Base-by-base conservation (phyloP, 331 rosid genomes). In the Rosa hybrid region DNA sequence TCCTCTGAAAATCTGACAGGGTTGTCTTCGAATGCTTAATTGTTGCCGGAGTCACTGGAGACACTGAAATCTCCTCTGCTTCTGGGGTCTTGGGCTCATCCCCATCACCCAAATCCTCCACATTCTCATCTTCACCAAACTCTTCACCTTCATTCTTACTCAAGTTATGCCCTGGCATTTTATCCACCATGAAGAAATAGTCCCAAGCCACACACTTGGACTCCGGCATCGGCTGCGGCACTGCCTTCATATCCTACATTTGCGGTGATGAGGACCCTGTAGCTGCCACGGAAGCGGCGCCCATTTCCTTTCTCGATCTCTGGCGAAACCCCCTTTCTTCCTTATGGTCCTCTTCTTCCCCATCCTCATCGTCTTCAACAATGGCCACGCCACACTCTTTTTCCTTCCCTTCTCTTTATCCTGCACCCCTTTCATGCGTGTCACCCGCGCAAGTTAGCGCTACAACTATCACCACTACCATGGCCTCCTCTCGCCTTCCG, bases 131-230 rank as follows among this genome's bases (percentile, higher is more conserved):
- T 59, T 87, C 90, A 44, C 21, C 78, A 77, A 77, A 84, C 4
- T 71, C 83, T 76, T 80, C 77, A 21, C 59, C 81, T 25, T 74
- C 85, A 57, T 81, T 68, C 79, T 56, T 83, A 59, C 70, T 72
- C 83, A 94, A 69, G 12, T 90, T 85, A n/a, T 89, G 80, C 2
- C 91, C 92, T 3, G 91, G 80, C 92, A 91, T 88, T 12, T 83
- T 81, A 1, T 89, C 92, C 86, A 86, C 83, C 84, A 23, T 83
- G 77, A 94, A 92, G 85, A 94, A 94, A 74, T 88, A 94, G 68
- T 94, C 98, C 98, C 97, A 94, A 23, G 94, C 83, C 87, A 81
- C 77, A 11, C 87, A 92, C 49, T 92, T 92, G 2, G 87, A 81
- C 63, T 90, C 98, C 69, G 98, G 91, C 90, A 80, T 81, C 12